Conservation (phyloP, 2,329 filamentous ascomycete genomes). For the Didymella exigua region DNA sequence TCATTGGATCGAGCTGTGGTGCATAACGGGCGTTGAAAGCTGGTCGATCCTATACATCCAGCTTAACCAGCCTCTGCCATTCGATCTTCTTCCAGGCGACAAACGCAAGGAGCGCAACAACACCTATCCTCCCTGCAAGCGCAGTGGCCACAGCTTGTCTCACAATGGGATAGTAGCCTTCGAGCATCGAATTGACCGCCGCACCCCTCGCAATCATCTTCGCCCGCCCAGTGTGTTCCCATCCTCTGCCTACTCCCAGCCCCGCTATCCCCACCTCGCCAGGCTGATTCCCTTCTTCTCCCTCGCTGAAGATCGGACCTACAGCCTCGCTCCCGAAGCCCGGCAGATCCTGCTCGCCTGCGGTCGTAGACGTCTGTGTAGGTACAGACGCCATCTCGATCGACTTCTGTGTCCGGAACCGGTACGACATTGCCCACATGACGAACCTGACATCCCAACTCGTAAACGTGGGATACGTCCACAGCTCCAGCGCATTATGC, state of each 20-base stretch:
- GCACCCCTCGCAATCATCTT: constrained; percentile 48
- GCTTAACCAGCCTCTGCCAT: constrained; percentile 2
- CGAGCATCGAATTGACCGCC: constrained; percentile 56
- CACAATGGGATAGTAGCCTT: constrained; percentile 60
- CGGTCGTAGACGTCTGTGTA: constrained; percentile 18
- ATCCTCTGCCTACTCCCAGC: constrained; percentile 51
- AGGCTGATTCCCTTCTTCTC: constrained; percentile 38
- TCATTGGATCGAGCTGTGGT: neutral
- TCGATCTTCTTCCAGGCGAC: constrained; percentile 29
- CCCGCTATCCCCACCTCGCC: constrained; percentile 55
- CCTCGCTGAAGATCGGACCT: constrained; percentile 22
- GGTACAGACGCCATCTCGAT: constrained; percentile 35
- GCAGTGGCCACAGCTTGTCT: constrained; percentile 54
- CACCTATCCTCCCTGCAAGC: constrained; percentile 46
- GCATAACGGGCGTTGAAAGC: neutral
- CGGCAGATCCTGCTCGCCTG: constrained; percentile 34
- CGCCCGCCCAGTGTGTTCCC: constrained; percentile 42
- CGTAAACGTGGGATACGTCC: constrained; percentile 73
- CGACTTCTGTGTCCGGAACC: constrained; percentile 53
- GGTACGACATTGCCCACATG: constrained; percentile 65
- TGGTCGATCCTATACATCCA: neutral
- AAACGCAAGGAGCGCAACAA: constrained; percentile 30
- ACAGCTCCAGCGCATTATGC: constrained; percentile 64
- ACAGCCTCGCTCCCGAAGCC: constrained; percentile 30
- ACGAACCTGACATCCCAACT: constrained; percentile 64